Conservation (phyloP, 345 rosid species). For the Corchorus olitorius region DNA sequence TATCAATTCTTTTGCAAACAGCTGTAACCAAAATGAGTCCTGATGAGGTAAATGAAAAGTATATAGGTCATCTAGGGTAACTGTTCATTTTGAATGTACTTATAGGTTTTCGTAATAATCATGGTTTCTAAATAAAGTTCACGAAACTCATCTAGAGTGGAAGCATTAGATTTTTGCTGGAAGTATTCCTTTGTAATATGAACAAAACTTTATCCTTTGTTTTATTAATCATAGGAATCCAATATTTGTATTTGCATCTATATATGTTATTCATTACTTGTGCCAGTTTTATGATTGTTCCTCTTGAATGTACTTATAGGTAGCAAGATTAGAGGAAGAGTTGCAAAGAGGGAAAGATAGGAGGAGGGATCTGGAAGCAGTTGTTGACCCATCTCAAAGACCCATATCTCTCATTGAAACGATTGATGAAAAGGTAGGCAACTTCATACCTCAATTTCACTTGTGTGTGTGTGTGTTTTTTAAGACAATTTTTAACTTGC, state of each 20-base stretch:
- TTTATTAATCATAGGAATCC: too few relatives aligned
- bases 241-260: not conserved
- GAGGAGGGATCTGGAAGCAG: constrained; percentile 66
- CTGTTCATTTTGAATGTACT: too few relatives aligned
- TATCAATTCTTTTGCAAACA: not conserved
- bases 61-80: too few relatives aligned
- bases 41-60: not conserved
- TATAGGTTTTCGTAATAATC: too few relatives aligned
- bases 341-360: constrained; percentile 74
- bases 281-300: not conserved
- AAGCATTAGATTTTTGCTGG: not conserved
- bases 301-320: constrained; percentile 45
- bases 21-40: not conserved
- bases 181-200: not conserved
- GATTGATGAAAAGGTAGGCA: constrained; percentile 65
- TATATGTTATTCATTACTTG: not conserved
- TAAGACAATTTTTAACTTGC: constrained; percentile 28
- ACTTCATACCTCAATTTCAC: constrained; percentile 24
- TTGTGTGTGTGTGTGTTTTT: too few relatives aligned
- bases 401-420: constrained; percentile 35
- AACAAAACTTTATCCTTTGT: not conserved
- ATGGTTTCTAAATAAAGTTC: not conserved
- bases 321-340: constrained; percentile 74
- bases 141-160: not conserved
- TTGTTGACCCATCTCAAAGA: constrained; percentile 47